Base-by-base conservation (phyloP, 1,284 basidiomycete species). In the Ganoderma multipileum region DNA sequence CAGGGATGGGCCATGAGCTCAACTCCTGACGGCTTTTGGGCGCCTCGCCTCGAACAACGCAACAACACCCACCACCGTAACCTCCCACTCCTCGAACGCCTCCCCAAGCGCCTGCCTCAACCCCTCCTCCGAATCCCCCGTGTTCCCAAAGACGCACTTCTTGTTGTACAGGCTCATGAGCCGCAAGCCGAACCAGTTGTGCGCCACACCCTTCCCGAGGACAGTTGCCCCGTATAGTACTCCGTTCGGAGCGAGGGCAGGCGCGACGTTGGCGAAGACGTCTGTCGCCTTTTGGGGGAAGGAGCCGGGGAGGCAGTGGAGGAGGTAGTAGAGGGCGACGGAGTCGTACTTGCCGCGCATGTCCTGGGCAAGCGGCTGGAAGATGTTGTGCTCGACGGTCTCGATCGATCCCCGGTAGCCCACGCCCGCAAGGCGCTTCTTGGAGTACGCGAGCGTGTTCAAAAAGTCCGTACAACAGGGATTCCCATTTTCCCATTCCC, bases 241-340 rank as follows among this genome's bases (percentile, higher is more conserved):
- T 6, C 72, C 75, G 4, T 63, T 71, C 5, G 72, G 68, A 2
- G 73, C 69, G 50, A 77, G 68, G n/a, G 65, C 69, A 6, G 74
- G 67, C 9, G 41, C 54, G 11, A 74, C n/a, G 28, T 41, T 58
- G 2, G 65, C 60, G 59, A 75, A 66, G 12, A 75, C 72, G 3
- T 62, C 44, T 11, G 33, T 61, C 18, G 69, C 73, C 64, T 77
- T 77, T 20, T 58, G 54, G 7, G 73, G 72, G 55, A 78, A 71
- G n/a, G 65, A 28, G 23, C 76, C 75, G 0, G 73, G 75, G 44
- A 78, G 71, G 62, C 73, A 74, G 64, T 78, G 74, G 63, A 78
- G 67, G 39, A 76, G 38, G 67, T 77, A 74, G 71, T 74, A 76
- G 16, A 75, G 64, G 54, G 76, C 74, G 63, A 75, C 65, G 20